Evolutionary conservation across 2,329 filamentous ascomycete species (phyloP).

Genomic region (Aspergillus tamarii): DNA sequence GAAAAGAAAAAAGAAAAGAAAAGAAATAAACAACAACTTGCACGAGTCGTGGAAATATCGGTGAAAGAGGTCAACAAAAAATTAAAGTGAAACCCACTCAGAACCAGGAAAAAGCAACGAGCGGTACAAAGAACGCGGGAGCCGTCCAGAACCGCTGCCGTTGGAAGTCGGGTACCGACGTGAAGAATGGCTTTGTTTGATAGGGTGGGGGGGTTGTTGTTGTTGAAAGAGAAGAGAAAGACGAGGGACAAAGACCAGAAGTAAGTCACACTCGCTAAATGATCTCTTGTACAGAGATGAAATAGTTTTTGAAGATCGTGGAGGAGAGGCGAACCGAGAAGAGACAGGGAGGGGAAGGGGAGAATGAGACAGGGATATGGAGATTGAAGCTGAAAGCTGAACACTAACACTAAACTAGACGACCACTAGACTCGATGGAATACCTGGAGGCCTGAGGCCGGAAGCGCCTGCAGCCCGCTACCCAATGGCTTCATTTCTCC

Average conservation of each 20-base stretch:
- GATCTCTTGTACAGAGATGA: background rate
- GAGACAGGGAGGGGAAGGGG: background rate
- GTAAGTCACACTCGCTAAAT: background rate
- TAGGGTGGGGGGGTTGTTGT: no score
- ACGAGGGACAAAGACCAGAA: background rate
- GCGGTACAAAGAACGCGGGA: conserved; percentile 7
- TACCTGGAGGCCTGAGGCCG: background rate
- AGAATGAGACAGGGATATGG: background rate
- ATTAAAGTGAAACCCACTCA: background rate
- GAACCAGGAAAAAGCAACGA: conserved; percentile 7
- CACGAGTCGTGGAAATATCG: conserved; percentile 9
- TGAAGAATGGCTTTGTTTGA: conserved; percentile 23
- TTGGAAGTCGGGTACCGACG: background rate
- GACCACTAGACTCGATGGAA: background rate
- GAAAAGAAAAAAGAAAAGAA: conserved; percentile 3
- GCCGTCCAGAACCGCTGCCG: conserved; percentile 10
- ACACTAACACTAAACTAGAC: background rate
- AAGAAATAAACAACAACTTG: background rate
- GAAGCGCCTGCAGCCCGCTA: conserved; percentile 5
- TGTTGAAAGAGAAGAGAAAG: background rate
- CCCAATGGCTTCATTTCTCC: conserved; percentile 2
- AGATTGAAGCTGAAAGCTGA: background rate
- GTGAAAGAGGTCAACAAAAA: conserved; percentile 1
- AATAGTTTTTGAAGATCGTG: background rate
- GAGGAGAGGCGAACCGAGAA: background rate